phyloP scores from a whole-genome alignment of 78 protist species.

The Dictyostelium citrinum region DNA sequence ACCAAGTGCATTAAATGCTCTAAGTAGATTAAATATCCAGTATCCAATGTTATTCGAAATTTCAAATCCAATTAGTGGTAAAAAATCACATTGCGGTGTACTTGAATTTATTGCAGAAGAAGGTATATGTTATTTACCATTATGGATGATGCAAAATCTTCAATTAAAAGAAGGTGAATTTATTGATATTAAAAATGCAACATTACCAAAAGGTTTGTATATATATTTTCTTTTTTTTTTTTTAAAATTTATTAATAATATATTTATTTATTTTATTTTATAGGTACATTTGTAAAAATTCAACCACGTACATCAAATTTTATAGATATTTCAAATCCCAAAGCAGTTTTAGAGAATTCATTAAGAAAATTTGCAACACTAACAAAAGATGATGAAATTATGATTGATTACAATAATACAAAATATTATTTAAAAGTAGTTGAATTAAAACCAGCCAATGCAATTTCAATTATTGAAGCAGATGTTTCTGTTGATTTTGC shows the following conservation, averaged over 20 bases:
- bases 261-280: neutral
- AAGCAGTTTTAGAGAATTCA: constrained; percentile 88
- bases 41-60: constrained; percentile 80
- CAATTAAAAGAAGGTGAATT: constrained; percentile 46
- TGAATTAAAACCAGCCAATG: constrained; percentile 82
- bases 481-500: constrained; percentile 93
- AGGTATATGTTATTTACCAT: constrained; percentile 86
- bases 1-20: constrained; percentile 58
- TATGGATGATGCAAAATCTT: constrained; percentile 89
- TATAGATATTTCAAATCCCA: constrained; percentile 89
- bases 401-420: constrained; percentile 77
- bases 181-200: constrained; percentile 55
- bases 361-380: constrained; percentile 82
- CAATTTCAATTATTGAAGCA: constrained; percentile 90
- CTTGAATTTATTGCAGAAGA: constrained; percentile 90
- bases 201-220: constrained; percentile 28
- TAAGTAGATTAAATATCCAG: constrained; percentile 70
- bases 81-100: constrained; percentile 86
- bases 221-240: neutral
- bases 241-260: neutral
- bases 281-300: constrained; percentile 82
- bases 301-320: constrained; percentile 89
- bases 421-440: constrained; percentile 75
- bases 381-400: constrained; percentile 83
- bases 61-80: constrained; percentile 55